Evolutionary conservation across 495 filamentous ascomycete genomes (phyloP).

Genomic region (Lophium mytilinum): DNA sequence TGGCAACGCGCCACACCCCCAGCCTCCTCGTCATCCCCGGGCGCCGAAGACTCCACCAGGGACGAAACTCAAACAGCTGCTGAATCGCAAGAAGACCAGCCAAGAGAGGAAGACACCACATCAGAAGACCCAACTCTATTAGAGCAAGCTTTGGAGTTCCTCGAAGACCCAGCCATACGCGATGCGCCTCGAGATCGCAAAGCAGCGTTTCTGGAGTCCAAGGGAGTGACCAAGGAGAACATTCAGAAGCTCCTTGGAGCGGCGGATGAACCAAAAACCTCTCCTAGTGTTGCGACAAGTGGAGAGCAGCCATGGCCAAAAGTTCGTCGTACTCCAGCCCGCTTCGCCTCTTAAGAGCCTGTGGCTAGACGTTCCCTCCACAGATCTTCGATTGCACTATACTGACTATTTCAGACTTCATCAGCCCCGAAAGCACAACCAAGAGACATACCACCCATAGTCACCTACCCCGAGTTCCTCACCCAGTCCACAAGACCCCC

Average conservation of each 20-base stretch:
- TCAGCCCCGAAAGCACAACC: conserved; percentile 1
- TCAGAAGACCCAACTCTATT: conserved; percentile 37
- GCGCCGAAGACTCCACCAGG: background rate
- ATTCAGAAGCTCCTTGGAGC: conserved; percentile 56
- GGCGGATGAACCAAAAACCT: conserved; percentile 3
- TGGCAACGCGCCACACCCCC: conserved; percentile 36
- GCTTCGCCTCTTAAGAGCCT: too few species aligned
- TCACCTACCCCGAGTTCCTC: conserved; percentile 96
- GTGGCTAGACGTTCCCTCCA: background rate
- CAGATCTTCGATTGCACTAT: background rate
- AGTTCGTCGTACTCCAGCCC: conserved; percentile 4
- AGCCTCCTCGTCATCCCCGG: background rate
- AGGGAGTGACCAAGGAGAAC: conserved; percentile 62
- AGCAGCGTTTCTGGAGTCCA: conserved; percentile 67
- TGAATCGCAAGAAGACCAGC: conserved; percentile 1
- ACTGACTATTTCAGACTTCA: background rate
- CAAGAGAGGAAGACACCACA: conserved; percentile 5
- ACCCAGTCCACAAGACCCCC: conserved; percentile 55
- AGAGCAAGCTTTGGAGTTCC: conserved; percentile 67
- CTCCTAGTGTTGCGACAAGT: background rate
- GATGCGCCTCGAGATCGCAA: conserved; percentile 64
- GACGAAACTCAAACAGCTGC: background rate
- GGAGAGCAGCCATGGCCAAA: conserved; percentile 15
- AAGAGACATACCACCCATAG: conserved; percentile 67
- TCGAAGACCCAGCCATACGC: conserved; percentile 70